phyloP scores from a whole-genome alignment of 768 basidiomycete genomes.

The Termitomyces sp. region DNA sequence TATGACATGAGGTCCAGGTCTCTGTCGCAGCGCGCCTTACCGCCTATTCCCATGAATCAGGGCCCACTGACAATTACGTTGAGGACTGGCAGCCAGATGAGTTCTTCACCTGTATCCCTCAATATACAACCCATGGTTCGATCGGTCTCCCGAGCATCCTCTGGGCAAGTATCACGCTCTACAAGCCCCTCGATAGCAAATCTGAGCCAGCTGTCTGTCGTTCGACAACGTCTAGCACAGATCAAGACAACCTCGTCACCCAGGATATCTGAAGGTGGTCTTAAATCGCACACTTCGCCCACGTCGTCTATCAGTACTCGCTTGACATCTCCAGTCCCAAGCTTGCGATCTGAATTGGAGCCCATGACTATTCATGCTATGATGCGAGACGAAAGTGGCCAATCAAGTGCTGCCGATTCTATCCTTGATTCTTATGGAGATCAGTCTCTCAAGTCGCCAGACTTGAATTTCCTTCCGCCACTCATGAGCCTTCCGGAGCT shows the following conservation, averaged over 20 bases:
- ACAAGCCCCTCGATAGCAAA: constrained; percentile 58
- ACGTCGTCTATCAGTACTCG: constrained; percentile 6
- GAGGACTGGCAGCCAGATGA: neutral
- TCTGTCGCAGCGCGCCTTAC: constrained; percentile 24
- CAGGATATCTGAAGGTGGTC: constrained; percentile 6
- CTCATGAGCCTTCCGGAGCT: neutral
- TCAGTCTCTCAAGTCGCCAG: neutral
- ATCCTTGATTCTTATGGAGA: constrained; percentile 22
- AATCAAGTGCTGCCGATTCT: constrained; percentile 15
- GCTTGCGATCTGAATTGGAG: neutral
- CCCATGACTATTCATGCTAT: neutral
- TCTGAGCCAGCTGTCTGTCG: constrained; percentile 55
- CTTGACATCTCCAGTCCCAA: constrained; percentile 9
- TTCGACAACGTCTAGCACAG: constrained; percentile 60
- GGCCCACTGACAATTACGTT: neutral
- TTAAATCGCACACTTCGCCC: constrained; percentile 7
- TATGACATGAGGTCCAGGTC: constrained; percentile 7
- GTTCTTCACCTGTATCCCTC: constrained; percentile 16
- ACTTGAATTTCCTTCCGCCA: neutral
- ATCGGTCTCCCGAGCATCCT: constrained; percentile 16
- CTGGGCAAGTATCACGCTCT: constrained; percentile 10
- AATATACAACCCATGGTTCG: constrained; percentile 20
- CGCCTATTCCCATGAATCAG: constrained; percentile 21
- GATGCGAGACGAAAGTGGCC: constrained; percentile 6
- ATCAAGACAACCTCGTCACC: constrained; percentile 39